Evolutionary conservation across 2,329 filamentous ascomycete species (phyloP), one percentile per base, ranked within the genome.

Genomic region (Zopfia rhizophila): DNA sequence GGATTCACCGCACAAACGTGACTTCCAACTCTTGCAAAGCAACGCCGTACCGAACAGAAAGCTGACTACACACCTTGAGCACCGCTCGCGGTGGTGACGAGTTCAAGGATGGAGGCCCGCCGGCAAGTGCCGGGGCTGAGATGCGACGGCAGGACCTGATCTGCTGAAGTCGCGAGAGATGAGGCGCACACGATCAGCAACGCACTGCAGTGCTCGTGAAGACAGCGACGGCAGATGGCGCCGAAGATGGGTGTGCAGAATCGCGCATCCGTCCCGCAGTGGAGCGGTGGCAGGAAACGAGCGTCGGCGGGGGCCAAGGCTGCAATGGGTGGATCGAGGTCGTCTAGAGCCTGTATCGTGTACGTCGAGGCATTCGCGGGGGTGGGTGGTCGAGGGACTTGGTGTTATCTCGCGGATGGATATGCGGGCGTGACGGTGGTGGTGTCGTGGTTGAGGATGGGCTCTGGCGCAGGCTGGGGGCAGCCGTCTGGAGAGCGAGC

Each of bases 231-330:
- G 29, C 11, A 21, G 30, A 36, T 28, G 29, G 30, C 31, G 39
- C 18, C 18, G 23, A 19, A 17, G 21, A 16, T 19, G 16, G n/a
- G 13, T 10, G 29, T 25, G 19, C 22, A 28, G 32, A 27, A 55
- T 68, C 63, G 68, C 66, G 67, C 67, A 70, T 69, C 55, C 59
- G 66, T 61, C 58, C 55, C 59, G 58, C 55, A 60, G 58, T 52
- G 50, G 51, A 19, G 24, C 28, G 33, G n/a, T n/a, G 18, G 11
- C 45, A 51, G 46, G 49, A 24, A 41, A 47, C 35, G 45, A 38
- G 48, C 31, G 51, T 42, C 38, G 51, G 41, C 8, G 21, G 31
- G 49, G 48, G 53, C 37, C 43, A 31, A 45, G 59, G 55, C 55
- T 52, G 61, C 59, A 59, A 60, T 51, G 55, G 54, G 60, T 49